phyloP scores from a whole-genome alignment of 179 eudicot species.

The Carnegiea gigantea region DNA sequence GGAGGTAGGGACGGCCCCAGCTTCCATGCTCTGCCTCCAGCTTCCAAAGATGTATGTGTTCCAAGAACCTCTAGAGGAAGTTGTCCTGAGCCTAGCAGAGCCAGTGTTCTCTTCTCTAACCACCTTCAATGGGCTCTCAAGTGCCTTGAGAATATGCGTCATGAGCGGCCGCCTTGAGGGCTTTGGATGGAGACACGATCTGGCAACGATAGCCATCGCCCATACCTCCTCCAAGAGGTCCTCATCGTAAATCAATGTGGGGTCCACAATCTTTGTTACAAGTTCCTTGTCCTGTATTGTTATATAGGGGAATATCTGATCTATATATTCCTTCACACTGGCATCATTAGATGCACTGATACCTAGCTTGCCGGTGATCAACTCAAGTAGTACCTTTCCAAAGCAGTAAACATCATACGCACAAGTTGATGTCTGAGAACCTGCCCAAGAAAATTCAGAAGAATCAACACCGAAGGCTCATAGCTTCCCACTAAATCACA shows the following conservation, averaged over 20 bases:
- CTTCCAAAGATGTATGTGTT: conserved; percentile 62
- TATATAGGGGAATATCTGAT: conserved; percentile 52
- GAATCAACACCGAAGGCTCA: background rate
- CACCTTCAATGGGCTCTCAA: conserved; percentile 88
- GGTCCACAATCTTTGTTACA: conserved; percentile 69
- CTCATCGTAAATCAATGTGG: conserved; percentile 66
- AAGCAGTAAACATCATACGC: conserved; percentile 86
- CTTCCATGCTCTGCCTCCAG: conserved; percentile 72
- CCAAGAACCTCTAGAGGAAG: conserved; percentile 66
- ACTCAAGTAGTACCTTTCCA: conserved; percentile 79
- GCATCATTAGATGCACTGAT: conserved; percentile 54
- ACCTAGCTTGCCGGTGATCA: conserved; percentile 80
- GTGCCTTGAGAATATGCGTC: conserved; percentile 73
- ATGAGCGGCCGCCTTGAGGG: conserved; percentile 76
- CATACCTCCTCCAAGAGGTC: conserved; percentile 89
- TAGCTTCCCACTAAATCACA: background rate
- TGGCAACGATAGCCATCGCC: conserved; percentile 88
- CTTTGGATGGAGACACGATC: conserved; percentile 79
- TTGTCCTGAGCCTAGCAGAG: conserved; percentile 61
- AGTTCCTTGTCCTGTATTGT: conserved; percentile 67
- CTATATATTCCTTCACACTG: conserved; percentile 55
- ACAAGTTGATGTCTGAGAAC: conserved; percentile 54
- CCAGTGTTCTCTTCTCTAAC: conserved; percentile 67
- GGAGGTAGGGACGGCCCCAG: conserved; percentile 11
- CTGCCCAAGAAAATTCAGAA: conserved; percentile 34